Evolutionary conservation across 768 basidiomycete genomes (phyloP).

Genomic region (Candolleomyces efflorescens): DNA sequence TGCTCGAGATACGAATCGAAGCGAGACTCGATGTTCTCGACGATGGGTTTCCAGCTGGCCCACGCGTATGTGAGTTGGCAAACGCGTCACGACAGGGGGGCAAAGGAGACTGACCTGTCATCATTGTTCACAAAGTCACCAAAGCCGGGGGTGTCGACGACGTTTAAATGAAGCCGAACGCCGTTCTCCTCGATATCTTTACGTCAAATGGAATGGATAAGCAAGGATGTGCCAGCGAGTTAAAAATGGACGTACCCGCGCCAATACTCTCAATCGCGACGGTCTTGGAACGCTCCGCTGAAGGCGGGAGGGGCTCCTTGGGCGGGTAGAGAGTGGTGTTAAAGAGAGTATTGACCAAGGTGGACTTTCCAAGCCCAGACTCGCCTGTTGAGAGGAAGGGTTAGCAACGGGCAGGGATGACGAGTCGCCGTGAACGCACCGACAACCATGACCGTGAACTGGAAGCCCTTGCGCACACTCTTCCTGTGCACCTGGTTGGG

Average conservation of each 20-base stretch:
- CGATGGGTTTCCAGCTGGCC: constrained; percentile 93
- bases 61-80: constrained; percentile 9
- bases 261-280: constrained; percentile 98
- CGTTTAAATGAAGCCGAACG: constrained; percentile 93
- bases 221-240: constrained; percentile 18
- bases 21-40: constrained; percentile 96
- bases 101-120: constrained; percentile 62
- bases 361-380: constrained; percentile 98
- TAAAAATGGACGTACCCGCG: constrained; percentile 64
- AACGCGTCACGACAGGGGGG: constrained; percentile 16
- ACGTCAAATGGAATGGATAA: constrained; percentile 23
- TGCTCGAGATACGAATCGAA: constrained; percentile 98
- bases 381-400: constrained; percentile 57
- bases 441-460: constrained; percentile 99
- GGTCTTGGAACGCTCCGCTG: constrained; percentile 85
- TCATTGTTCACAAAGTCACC: constrained; percentile 99
- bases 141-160: constrained; percentile 98
- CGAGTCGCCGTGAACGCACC: constrained; percentile 56
- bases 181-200: constrained; percentile 98
- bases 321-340: constrained; percentile 92
- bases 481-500: constrained; percentile 99
- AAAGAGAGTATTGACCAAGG: constrained; percentile 98
- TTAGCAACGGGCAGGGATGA: constrained; percentile 14
- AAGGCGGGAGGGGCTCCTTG: constrained; percentile 80
- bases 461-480: constrained; percentile 97